Evolutionary conservation across 768 basidiomycete species (phyloP), one percentile per base, ranked within the genome.

Genomic region (Russula olivacea): DNA sequence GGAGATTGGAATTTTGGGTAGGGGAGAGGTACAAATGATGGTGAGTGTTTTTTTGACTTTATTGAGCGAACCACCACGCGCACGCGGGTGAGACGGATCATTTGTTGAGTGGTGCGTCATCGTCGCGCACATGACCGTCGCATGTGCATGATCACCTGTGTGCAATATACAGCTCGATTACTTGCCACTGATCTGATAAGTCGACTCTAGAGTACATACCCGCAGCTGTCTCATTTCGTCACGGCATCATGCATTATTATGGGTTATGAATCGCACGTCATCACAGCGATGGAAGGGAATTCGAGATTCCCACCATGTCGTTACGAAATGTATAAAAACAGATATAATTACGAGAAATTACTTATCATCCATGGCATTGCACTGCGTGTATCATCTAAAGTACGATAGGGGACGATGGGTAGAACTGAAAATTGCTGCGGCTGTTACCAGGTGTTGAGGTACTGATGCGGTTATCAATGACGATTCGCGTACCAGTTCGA

Each of bases 61-160:
- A 19, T 23, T 28, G 34, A 15, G 32, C 34, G 54, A 61, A 56
- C 9, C 55, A 61, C 1, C 54, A 56, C 47, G 43, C 49, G 45
- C 38, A 17, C 38, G 38, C 38, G 60, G 60, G 53, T n/a, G 4
- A 38, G 14, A 45, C 17, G 38, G 51, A 52, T 60, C 45, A 57
- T 59, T 59, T 36, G 8, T 59, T 36, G 8, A 21, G 57, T 49
- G 17, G 54, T 50, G 38, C 36, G 54, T 61, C 38, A 40, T 40
- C 38, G 38, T 49, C 17, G 48, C 48, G 48, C 48, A 23, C 48
- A 14, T 28, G 48, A 49, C 48, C 48, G 7, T 38, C 50, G 28
- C 56, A 58, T 63, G 61, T 53, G 55, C 43, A 8, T 12, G 47
- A 56, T 50, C 61, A 61, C 36, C 36, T 41, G 61, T 19, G 21